Base-by-base conservation (phyloP, 441 rosid species). In the Croton laevigatus region DNA sequence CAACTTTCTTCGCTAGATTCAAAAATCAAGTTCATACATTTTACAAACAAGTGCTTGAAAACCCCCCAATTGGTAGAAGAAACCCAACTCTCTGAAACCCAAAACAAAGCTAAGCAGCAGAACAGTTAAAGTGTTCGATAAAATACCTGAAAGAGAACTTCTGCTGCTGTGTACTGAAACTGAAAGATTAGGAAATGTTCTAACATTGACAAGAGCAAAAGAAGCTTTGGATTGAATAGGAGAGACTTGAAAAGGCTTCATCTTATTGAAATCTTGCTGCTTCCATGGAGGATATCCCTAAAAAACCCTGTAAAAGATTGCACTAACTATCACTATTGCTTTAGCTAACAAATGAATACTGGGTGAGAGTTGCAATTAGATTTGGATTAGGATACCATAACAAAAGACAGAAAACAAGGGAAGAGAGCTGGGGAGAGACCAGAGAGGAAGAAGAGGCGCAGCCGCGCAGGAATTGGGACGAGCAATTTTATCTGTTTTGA, bases 71-170 rank as follows among this genome's bases (percentile, higher is more conserved):
- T n/a, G n/a, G n/a, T 6, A 58, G 22, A 42, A 68, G 49, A 53
- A 69, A 20, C 37, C 20, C 53, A 64, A 38, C 3, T 38, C 59
- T 32, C 17, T 32, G n/a, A 66, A 19, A 62, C 19, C 61, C 62
- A 34, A 19, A 27, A 55, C 4, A 49, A 60, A 69, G 46, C 19
- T 38, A 20, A 71, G 32, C 16, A 14, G 34, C 3, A 36, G 14
- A 27, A 16, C 70, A 65, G 14, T 8, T 8, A 7, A 64, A 34
- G 37, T 68, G 81, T 74, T 81, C 49, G 81, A 72, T 59, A 69
- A 68, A 55, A 72, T 84, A 80, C 82, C 85, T 82, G 84, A 75
- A 57, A 76, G 81, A 76, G 68, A 71, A 20, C 62, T 32, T 27
- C 42, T 40, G 10, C 22, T 40, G 10, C 34, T 48, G 0, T 34